phyloP scores from a whole-genome alignment of 768 basidiomycete species.

The Trametes punicea region DNA sequence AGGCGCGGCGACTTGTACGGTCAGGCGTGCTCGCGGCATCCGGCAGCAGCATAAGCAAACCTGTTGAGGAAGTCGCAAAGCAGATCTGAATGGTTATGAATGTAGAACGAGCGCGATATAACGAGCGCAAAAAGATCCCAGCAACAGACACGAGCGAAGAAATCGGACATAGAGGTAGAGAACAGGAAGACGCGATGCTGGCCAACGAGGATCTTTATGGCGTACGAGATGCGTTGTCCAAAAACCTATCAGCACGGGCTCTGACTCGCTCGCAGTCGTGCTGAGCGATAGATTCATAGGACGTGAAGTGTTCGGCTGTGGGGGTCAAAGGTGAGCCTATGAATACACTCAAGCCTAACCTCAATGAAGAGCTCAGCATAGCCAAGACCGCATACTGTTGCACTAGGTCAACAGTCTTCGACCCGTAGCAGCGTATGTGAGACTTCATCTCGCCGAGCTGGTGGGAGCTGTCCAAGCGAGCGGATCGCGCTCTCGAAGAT shows the following conservation, averaged over 20 bases:
- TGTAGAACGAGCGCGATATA: constrained; percentile 29
- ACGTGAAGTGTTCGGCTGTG: neutral
- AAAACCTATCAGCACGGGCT: neutral
- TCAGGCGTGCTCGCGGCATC: constrained; percentile 27
- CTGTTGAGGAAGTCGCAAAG: constrained; percentile 33
- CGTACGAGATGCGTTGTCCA: neutral
- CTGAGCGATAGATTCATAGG: neutral
- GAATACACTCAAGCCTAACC: constrained; percentile 9
- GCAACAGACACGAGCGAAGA: constrained; percentile 29
- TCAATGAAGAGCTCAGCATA: constrained; percentile 15
- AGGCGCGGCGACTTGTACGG: neutral
- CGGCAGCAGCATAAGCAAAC: constrained; percentile 19
- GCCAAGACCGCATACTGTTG: neutral
- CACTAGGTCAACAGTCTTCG: neutral
- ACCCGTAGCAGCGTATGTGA: constrained; percentile 1
- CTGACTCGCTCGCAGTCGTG: neutral
- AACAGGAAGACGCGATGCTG: constrained; percentile 32
- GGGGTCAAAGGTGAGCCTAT: neutral
- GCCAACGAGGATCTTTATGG: constrained; percentile 13
- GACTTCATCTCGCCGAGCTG: neutral
- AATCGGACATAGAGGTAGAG: constrained; percentile 28
- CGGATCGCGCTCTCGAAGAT: neutral
- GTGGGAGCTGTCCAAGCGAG: neutral
- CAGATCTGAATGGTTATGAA: constrained; percentile 14
- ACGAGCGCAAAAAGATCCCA: constrained; percentile 34